Base-by-base conservation (phyloP, 202 grass and related monocot species). In the Eragrostis tef region DNA sequence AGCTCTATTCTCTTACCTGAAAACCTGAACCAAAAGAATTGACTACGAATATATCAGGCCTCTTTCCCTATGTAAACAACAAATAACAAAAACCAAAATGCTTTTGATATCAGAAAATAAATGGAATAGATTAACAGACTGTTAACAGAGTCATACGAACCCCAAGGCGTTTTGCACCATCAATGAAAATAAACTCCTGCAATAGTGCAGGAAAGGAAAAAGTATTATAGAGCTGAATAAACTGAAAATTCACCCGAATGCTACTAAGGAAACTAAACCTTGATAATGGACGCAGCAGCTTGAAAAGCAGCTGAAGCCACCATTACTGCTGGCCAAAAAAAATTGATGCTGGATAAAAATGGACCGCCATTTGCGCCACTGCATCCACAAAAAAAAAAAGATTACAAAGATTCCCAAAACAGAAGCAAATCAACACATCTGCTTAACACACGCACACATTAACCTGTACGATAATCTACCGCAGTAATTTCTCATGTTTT, bases 141-240 rank as follows among this genome's bases (percentile, higher is more conserved):
- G 26, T 25, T n/a, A n/a, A n/a, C n/a, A 26, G 19, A 68, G 59
- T 49, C 24, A 60, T 58, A 91, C 81, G 8, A 83, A 98, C 92
- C 94, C 91, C 56, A 84, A 98, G 88, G 11, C 86, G 90, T 82
- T 83, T 93, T 48, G 88, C 95, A 74, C 92, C 90, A 86, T 98
- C 95, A 71, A 94, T 89, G 83, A 98, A 98, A 87, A 94, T 86
- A 90, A 94, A 91, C 78, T 98, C 95, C 90, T 98, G 86, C 21
- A 51, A n/a, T n/a, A n/a, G n/a, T n/a, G n/a, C n/a, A n/a, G n/a
- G n/a, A n/a, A n/a, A n/a, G 12, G 11, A 46, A 67, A 43, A 42
- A 27, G n/a, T 70, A 78, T 16, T 43, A 67, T 56, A 85, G 44
- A 85, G 44, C n/a, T 75, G 47, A 36, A 27, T 71, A 83, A 76